phyloP scores from a whole-genome alignment of 257 asterid species.

The Orobanche coerulescens region DNA sequence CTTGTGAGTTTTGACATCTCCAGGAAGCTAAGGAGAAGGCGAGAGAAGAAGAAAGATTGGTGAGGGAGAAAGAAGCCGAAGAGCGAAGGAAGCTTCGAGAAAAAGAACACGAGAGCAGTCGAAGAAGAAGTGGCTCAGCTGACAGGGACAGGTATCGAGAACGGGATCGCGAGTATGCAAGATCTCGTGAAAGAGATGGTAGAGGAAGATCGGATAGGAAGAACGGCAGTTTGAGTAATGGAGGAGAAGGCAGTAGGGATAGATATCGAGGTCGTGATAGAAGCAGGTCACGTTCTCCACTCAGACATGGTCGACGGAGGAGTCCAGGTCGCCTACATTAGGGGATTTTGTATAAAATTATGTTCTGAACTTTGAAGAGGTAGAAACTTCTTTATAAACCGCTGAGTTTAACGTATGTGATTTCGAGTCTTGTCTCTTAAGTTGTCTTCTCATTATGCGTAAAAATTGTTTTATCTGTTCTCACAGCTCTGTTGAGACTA shows the following conservation, averaged over 20 bases:
- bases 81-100: conserved; percentile 72
- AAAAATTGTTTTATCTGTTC: conserved; percentile 60
- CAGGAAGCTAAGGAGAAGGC: conserved; percentile 84
- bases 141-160: conserved; percentile 64
- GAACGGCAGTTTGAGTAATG: conserved; percentile 48
- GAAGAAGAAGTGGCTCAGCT: conserved; percentile 54
- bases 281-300: conserved; percentile 84
- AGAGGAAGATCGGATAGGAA: conserved; percentile 64
- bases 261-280: conserved; percentile 57
- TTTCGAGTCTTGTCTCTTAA: conserved; percentile 37
- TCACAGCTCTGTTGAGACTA: conserved; percentile 85
- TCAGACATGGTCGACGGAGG: conserved; percentile 53
- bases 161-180: conserved; percentile 48
- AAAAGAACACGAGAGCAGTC: conserved; percentile 55
- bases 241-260: conserved; percentile 79
- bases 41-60: conserved; percentile 73
- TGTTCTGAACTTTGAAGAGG: conserved; percentile 70
- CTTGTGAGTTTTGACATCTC: conserved; percentile 18
- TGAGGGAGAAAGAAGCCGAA: conserved; percentile 82
- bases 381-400: conserved; percentile 54
- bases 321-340: conserved; percentile 60
- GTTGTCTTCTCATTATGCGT: conserved; percentile 50
- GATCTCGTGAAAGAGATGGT: conserved; percentile 55
- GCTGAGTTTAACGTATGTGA: conserved; percentile 49
- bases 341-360: conserved; percentile 40